Evolutionary conservation across 2,329 filamentous ascomycete genomes (phyloP).

Genomic region (Botrytis hyacinthi): DNA sequence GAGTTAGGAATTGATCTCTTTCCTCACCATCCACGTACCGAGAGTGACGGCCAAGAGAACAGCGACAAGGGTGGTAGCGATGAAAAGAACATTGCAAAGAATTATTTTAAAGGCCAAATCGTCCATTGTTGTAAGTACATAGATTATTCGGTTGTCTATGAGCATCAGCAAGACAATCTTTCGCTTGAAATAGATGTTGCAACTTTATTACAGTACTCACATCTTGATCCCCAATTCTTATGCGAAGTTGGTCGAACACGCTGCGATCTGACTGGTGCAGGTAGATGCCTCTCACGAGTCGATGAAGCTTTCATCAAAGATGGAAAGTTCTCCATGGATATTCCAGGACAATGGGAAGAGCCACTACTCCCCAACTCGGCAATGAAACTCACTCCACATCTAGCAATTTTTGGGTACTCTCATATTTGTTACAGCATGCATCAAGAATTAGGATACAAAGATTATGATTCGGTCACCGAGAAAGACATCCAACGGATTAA

Average conservation of each 20-base stretch:
- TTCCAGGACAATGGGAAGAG: constrained; percentile 21
- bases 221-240: constrained; percentile 19
- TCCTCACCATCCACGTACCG: not conserved
- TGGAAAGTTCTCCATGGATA: not conserved
- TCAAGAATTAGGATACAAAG: too few relatives aligned
- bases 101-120: not conserved
- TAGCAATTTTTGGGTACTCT: rapidly evolving
- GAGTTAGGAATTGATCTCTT: too few relatives aligned
- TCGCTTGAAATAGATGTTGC: not conserved
- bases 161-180: not conserved
- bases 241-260: not conserved
- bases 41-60: too few relatives aligned
- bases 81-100: too few relatives aligned
- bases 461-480: not conserved
- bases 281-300: constrained; percentile 12
- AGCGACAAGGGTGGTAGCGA: too few relatives aligned
- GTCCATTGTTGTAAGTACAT: not conserved
- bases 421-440: not conserved
- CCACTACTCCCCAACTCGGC: not conserved
- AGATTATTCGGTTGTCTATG: not conserved
- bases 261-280: not conserved
- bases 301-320: not conserved
- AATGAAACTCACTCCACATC: not conserved
- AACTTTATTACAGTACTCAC: not conserved
- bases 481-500: not conserved